phyloP scores from a whole-genome alignment of 495 filamentous ascomycete species.

The Hypoxylon lienhwacheense region DNA sequence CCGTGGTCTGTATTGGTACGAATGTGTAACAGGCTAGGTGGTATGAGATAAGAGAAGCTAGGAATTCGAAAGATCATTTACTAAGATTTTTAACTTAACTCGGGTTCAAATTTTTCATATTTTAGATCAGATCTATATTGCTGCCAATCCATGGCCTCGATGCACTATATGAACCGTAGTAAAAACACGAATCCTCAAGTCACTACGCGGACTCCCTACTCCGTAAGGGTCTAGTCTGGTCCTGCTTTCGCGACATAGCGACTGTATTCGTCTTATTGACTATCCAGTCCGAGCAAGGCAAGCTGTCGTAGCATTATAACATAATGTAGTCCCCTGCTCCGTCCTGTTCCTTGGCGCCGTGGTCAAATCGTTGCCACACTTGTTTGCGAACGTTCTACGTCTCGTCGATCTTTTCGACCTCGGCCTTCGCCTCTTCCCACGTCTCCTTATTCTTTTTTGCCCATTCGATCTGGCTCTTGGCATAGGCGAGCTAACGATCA shows the following conservation, averaged over 20 bases:
- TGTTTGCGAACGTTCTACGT: slow-evolving; percentile 29
- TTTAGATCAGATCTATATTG: background rate
- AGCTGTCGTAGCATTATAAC: slow-evolving; percentile 20
- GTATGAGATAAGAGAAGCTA: background rate
- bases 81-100: background rate
- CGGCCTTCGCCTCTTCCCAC: slow-evolving; percentile 93
- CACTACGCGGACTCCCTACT: slow-evolving; percentile 6
- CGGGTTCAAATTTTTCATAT: background rate
- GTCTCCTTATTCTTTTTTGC: slow-evolving; percentile 95
- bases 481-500: slow-evolving; percentile 77
- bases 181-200: slow-evolving; percentile 1
- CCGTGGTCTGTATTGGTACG: background rate
- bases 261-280: slow-evolving; percentile 30
- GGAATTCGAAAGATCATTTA: slow-evolving; percentile 1
- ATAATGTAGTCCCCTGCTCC: slow-evolving; percentile 10
- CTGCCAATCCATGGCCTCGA: background rate
- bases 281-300: slow-evolving; percentile 34
- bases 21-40: background rate
- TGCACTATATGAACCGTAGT: slow-evolving; percentile 2
- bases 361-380: background rate
- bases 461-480: slow-evolving; percentile 94
- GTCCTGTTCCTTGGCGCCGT: background rate
- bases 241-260: slow-evolving; percentile 4
- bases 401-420: slow-evolving; percentile 83
- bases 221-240: background rate